phyloP scores from a whole-genome alignment of 2,329 filamentous ascomycete genomes.

The Phaeosphaeria sp. region DNA sequence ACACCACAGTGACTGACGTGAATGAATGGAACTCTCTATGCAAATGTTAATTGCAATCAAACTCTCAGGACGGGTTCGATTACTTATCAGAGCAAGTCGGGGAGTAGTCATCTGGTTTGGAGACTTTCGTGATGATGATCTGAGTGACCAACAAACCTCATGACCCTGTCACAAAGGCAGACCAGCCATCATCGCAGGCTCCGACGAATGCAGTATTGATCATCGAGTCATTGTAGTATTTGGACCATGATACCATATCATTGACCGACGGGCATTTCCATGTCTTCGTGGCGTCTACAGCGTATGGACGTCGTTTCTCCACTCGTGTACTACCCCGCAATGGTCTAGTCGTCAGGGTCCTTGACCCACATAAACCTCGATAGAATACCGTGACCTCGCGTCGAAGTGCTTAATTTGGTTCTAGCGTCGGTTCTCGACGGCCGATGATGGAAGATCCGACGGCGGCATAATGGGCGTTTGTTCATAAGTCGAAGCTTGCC shows the following conservation, averaged over 20 bases:
- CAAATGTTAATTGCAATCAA: too few species aligned
- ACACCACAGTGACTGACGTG: too few species aligned
- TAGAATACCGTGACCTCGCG: constrained; percentile 8
- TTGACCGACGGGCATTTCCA: background rate
- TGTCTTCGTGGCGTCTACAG: constrained; percentile 15
- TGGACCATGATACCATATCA: too few species aligned
- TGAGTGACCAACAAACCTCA: too few species aligned
- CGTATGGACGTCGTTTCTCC: constrained; percentile 18
- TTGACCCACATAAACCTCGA: constrained; percentile 7
- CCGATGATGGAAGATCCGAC: constrained; percentile 12
- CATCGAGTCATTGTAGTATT: background rate
- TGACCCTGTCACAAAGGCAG: too few species aligned
- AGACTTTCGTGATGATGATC: too few species aligned
- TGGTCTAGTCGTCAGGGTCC: constrained; percentile 11
- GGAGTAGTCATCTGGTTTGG: too few species aligned
- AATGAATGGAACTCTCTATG: too few species aligned
- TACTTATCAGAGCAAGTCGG: too few species aligned
- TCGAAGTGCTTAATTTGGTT: constrained; percentile 22
- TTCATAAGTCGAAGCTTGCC: constrained; percentile 16
- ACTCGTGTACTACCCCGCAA: constrained; percentile 5
- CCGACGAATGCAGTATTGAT: background rate
- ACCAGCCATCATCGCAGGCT: too few species aligned
- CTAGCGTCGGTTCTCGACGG: constrained; percentile 26
- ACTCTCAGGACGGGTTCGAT: too few species aligned
- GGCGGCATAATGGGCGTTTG: constrained; percentile 13